phyloP scores from a whole-genome alignment of 352 stramenopile genomes.

The Globisporangium nagaii region DNA sequence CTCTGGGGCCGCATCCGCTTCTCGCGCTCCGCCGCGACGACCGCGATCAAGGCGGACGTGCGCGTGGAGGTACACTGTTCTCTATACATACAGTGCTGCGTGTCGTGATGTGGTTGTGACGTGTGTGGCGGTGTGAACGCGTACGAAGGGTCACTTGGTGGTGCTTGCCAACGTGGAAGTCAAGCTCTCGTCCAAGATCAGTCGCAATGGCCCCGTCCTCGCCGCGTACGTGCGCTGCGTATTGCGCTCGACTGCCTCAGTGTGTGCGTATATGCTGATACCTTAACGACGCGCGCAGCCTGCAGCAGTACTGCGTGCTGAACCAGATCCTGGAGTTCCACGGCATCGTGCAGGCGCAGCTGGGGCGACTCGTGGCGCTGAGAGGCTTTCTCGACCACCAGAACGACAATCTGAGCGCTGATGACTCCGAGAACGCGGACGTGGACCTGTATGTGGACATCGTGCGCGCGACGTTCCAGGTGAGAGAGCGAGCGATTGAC shows the following conservation, averaged over 20 bases:
- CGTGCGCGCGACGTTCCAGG: conserved; percentile 39
- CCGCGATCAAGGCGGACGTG: conserved; percentile 61
- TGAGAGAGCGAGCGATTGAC: background rate
- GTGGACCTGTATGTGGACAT: conserved; percentile 54
- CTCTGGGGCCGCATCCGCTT: conserved; percentile 77
- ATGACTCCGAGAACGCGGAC: conserved; percentile 37
- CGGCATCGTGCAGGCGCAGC: conserved; percentile 52
- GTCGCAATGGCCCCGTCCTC: conserved; percentile 40
- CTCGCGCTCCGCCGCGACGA: conserved; percentile 31
- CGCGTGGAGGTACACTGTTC: conserved; percentile 52
- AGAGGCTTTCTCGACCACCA: conserved; percentile 45
- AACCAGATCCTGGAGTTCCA: conserved; percentile 86
- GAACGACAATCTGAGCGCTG: conserved; percentile 29
- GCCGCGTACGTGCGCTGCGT: conserved; percentile 32
- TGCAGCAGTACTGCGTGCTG: conserved; percentile 79
- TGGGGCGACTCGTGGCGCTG: conserved; percentile 37
- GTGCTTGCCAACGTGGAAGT: conserved; percentile 66
- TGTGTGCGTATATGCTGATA: background rate
- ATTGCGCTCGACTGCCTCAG: too few relatives aligned
- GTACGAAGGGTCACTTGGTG: conserved; percentile 56
- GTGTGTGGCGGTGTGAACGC: background rate
- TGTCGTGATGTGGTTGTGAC: background rate
- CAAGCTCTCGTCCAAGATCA: conserved; percentile 48
- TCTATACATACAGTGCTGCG: too few relatives aligned
- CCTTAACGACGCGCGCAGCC: conserved; percentile 25